Base-by-base conservation (phyloP, 768 basidiomycete genomes). In the Neoboletus subvelutipes region DNA sequence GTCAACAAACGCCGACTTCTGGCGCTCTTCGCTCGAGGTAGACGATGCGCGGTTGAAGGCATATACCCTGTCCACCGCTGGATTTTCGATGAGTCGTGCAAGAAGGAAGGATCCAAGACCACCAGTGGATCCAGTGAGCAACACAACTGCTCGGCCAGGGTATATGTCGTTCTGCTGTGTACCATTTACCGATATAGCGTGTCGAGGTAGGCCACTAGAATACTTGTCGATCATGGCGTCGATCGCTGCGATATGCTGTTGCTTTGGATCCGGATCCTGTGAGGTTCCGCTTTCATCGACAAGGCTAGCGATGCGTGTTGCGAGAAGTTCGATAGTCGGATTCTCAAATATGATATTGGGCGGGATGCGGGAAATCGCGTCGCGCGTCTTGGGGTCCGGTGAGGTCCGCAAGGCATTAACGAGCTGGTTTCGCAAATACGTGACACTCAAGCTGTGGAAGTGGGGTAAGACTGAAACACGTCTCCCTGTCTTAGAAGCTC, bases 121-220 rank as follows among this genome's bases (percentile, higher is more conserved):
- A 10, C 78, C 78, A 6, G 78, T 79, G 1, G 77, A 74, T 15
- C 78, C 78, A 4, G 78, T 79, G 34, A 79, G 58, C 1, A 64
- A 47, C 1, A 50, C 54, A 1, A 41, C 45, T 13, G 24, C 33
- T 17, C 33, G 17, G 7, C 8, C 1, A 26, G 54, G 28, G 34
- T 4, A 9, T 7, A 18, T 17, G 26, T 39, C 55, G 17, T 57
- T 45, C 31, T 20, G 5, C 11, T 20, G 13, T 50, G 13, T 17
- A 17, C 15, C 31, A 8, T 33, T 41, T 4, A 20, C 39, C 3
- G 18, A 2, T 17, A n/a, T 12, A 22, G 31, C 5, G 3, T 51
- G 15, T 22, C 34, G 15, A 2, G 58, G 22, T 10, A 60, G 24
- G 1, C 36, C 41, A 2, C 1, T 5, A 28, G 56, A 49, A 33